Evolutionary conservation across 2,329 filamentous ascomycete genomes (phyloP), one percentile per base, ranked within the genome.

Genomic region (Nigrograna mackinnonii): DNA sequence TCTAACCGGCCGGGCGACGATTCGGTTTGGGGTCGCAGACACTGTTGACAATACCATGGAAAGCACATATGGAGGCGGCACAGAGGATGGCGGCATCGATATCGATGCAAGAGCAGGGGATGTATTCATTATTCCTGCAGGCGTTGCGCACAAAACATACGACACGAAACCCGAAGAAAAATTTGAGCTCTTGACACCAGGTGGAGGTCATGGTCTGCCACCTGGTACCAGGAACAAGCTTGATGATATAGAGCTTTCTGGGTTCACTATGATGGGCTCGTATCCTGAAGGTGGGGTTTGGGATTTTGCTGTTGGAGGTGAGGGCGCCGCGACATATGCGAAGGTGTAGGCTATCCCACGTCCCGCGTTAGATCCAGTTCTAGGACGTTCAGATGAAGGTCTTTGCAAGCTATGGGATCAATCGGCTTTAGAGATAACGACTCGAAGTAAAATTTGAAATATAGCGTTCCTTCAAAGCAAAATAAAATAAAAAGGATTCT

Each of bases 61-160:
- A 5, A 73, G 64, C 35, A 76, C 72, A 0, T 57, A 70, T 37
- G 73, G 70, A 12, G 38, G 49, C 0, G 63, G 49, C 0, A 64
- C 62, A 19, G 79, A 83, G 46, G 56, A 67, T 0, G 78, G 76
- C 0, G 79, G 78, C 0, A 41, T 83, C 0, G 69, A 76, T 34
- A 39, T 83, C 0, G 44, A 71, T 3, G 80, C 76, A 0, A 48
- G 66, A 1, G 63, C 73, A 0, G 81, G 81, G 1, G 81, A 84
- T 50, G 78, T 83, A 0, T 83, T 84, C 46, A 64, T 84, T 13
- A 68, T 84, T 3, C 81, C 81, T 0, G 77, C 79, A 0, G 79
- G 80, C 0, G 70, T 78, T 1, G 72, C 77, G 7, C 79, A 83
- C 51, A 82, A 82, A 62, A 80, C 77, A 0, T 73, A 72, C 47